Evolutionary conservation across 108 stramenopile genomes (phyloP).

Genomic region (Nitzschia sp.): DNA sequence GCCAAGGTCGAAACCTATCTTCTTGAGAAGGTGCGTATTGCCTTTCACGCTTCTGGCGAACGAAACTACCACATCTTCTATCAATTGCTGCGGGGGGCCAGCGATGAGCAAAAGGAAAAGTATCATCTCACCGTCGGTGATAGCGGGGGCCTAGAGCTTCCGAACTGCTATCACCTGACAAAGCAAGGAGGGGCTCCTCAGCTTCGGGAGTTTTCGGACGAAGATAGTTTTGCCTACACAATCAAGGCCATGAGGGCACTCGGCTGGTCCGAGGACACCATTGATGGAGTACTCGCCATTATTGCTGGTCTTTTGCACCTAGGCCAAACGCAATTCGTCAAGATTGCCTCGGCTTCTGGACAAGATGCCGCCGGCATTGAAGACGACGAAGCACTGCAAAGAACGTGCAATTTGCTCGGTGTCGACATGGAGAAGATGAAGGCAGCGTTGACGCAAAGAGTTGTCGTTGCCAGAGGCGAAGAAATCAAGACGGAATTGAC

Average conservation of each 20-base stretch:
- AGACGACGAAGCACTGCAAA: constrained; percentile 60
- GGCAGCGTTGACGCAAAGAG: constrained; percentile 76
- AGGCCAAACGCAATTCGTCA: constrained; percentile 84
- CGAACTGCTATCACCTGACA: constrained; percentile 82
- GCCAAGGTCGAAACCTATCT: constrained; percentile 96
- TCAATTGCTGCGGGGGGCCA: constrained; percentile 89
- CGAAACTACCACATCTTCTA: constrained; percentile 95
- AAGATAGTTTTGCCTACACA: constrained; percentile 84
- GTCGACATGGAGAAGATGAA: constrained; percentile 76
- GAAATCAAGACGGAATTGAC: constrained; percentile 77
- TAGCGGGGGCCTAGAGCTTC: constrained; percentile 75
- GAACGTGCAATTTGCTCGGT: constrained; percentile 80
- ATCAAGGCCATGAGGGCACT: constrained; percentile 82
- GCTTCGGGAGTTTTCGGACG: constrained; percentile 89
- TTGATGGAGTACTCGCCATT: constrained; percentile 71
- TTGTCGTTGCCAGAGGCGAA: constrained; percentile 84
- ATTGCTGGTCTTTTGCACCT: constrained; percentile 91
- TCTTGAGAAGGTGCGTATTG: constrained; percentile 95
- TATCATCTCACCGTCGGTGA: constrained; percentile 78
- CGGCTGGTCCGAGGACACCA: constrained; percentile 73
- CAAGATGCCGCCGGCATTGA: constrained; percentile 69
- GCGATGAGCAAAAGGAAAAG: constrained; percentile 79
- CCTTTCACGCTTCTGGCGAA: constrained; percentile 89
- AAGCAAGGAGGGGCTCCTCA: constrained; percentile 89
- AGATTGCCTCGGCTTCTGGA: constrained; percentile 61